phyloP scores from a whole-genome alignment of 768 basidiomycete species.

The Thelephora aurantiotincta region DNA sequence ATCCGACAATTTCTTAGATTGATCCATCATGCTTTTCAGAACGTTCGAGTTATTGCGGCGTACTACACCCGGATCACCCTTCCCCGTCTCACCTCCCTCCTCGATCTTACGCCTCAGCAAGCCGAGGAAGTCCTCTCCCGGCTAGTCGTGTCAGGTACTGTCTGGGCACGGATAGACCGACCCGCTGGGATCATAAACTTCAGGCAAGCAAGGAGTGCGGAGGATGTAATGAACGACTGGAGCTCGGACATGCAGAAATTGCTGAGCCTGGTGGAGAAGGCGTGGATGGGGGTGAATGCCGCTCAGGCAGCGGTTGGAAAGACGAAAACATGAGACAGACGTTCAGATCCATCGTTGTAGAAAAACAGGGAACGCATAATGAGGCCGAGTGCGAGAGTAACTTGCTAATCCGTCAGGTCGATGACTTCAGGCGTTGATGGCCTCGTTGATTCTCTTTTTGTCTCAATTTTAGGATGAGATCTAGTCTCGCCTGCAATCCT shows the following conservation, averaged over 20 bases:
- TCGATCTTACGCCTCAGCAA: conserved; percentile 69
- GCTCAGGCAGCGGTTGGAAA: conserved; percentile 74
- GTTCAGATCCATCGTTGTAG: too few relatives aligned
- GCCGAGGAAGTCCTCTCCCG: conserved; percentile 84
- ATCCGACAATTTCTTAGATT: neutral
- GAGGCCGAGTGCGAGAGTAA: too few relatives aligned
- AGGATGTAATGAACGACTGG: conserved; percentile 98
- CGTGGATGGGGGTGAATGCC: conserved; percentile 95
- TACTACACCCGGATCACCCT: conserved; percentile 95
- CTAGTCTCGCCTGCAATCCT: too few relatives aligned
- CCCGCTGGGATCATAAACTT: conserved; percentile 85
- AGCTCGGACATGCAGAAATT: conserved; percentile 92
- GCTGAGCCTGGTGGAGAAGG: conserved; percentile 87
- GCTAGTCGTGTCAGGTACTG: conserved; percentile 80
- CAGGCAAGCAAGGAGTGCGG: conserved; percentile 64
- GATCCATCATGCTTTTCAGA: conserved; percentile 32
- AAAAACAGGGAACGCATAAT: too few relatives aligned
- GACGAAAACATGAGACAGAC: conserved; percentile 21
- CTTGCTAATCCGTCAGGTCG: too few relatives aligned
- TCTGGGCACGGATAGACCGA: conserved; percentile 91
- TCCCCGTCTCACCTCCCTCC: conserved; percentile 65
- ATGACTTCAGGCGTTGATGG: too few relatives aligned
- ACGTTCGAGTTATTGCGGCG: conserved; percentile 84
- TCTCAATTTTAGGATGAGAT: too few relatives aligned
- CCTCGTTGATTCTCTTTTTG: too few relatives aligned